phyloP scores from a whole-genome alignment of 306 rosid species.

The Lablab purpureus region DNA sequence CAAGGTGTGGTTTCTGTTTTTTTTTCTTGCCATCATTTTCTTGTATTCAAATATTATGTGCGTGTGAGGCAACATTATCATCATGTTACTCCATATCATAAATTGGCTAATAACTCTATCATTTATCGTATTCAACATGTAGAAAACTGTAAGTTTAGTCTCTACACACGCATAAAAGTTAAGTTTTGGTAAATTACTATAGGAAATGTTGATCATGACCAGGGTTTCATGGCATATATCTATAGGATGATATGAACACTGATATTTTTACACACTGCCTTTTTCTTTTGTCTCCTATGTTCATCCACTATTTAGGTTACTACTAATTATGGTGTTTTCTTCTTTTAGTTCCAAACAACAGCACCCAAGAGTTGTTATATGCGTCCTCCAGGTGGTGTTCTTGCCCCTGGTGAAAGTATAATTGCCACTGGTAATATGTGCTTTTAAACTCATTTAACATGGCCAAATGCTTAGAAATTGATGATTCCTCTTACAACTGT shows the following conservation, averaged over 20 bases:
- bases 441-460: constrained; percentile 36
- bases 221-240: neutral
- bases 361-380: constrained; percentile 98
- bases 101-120: constrained; percentile 7
- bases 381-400: constrained; percentile 98
- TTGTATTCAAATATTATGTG: constrained; percentile 28
- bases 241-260: constrained; percentile 1
- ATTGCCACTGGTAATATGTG: constrained; percentile 79
- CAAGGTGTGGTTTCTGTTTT: constrained; percentile 69
- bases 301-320: constrained; percentile 17
- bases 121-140: constrained; percentile 25
- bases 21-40: neutral
- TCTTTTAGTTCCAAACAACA: constrained; percentile 89
- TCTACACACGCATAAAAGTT: neutral
- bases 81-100: constrained; percentile 4
- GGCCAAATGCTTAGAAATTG: constrained; percentile 24
- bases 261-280: constrained; percentile 16
- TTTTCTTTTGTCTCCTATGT: neutral
- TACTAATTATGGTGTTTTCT: constrained; percentile 39
- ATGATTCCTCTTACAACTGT: constrained; percentile 36
- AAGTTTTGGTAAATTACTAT: constrained; percentile 8
- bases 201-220: constrained; percentile 22
- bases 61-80: constrained; percentile 18
- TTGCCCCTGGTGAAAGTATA: constrained; percentile 84
- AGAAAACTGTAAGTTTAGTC: neutral